phyloP scores from a whole-genome alignment of 208 protist species.

The Leishmania major region DNA sequence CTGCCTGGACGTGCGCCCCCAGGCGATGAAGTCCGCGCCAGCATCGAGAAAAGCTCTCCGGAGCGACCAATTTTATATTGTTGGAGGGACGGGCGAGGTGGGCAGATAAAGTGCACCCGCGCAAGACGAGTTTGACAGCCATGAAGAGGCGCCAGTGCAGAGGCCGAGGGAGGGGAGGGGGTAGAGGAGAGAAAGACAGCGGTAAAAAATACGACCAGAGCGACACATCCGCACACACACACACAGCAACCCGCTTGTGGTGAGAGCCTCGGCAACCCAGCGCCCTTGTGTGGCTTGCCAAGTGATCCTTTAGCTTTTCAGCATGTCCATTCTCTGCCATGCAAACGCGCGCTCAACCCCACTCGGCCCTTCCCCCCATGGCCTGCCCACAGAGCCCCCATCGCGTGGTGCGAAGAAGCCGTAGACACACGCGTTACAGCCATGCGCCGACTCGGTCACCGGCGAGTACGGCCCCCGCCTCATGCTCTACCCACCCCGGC shows the following conservation, averaged over 20 bases:
- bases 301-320: neutral
- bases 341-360: neutral
- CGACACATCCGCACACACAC: neutral
- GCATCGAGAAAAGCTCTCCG: neutral
- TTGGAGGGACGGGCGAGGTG: neutral
- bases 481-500: neutral
- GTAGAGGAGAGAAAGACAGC: neutral
- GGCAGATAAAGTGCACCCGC: neutral
- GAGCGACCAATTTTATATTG: neutral
- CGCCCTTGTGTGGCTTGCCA: constrained; percentile 1
- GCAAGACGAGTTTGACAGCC: neutral
- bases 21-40: neutral
- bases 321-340: neutral
- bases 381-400: neutral
- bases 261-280: neutral
- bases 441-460: neutral
- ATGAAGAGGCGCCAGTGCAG: constrained; percentile 1
- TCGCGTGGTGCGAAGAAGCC: neutral
- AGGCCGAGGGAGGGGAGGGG: neutral
- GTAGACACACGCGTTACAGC: neutral
- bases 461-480: neutral
- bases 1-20: neutral
- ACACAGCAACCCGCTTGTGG: neutral
- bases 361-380: neutral
- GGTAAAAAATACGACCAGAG: neutral